Conservation (phyloP, 345 rosid genomes). For the Hypericum perforatum region DNA sequence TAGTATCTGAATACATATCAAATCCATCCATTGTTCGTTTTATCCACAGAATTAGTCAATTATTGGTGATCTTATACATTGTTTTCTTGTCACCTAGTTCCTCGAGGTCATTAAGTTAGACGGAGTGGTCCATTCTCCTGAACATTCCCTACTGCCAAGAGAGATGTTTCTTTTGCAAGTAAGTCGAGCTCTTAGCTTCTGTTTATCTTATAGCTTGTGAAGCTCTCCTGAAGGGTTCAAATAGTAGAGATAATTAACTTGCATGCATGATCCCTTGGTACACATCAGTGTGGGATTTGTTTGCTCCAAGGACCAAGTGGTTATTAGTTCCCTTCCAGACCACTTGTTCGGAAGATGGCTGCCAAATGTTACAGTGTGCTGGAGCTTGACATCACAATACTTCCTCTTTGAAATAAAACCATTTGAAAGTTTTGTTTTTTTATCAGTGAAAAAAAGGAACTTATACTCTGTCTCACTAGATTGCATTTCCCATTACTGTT, state of each 20-base stretch:
- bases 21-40: neutral
- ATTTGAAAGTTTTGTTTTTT: too few relatives aligned
- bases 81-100: slow-evolving; percentile 32
- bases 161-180: slow-evolving; percentile 94
- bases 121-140: slow-evolving; percentile 79
- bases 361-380: too few relatives aligned
- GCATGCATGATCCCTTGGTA: too few relatives aligned
- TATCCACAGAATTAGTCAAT: neutral
- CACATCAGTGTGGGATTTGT: neutral
- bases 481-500: too few relatives aligned
- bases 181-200: slow-evolving; percentile 10
- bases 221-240: too few relatives aligned
- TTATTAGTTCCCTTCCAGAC: neutral
- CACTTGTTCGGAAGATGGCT: too few relatives aligned
- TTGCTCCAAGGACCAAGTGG: neutral
- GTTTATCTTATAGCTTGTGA: too few relatives aligned
- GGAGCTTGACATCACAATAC: too few relatives aligned
- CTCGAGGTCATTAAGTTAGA: slow-evolving; percentile 93
- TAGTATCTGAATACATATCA: slow-evolving; percentile 6
- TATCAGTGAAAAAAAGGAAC: too few relatives aligned
- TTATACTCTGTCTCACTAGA: too few relatives aligned
- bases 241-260: too few relatives aligned
- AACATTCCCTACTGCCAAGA: slow-evolving; percentile 81
- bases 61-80: neutral
- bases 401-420: too few relatives aligned